phyloP scores from a whole-genome alignment of 306 rosid species.

The Rosa lucieae region DNA sequence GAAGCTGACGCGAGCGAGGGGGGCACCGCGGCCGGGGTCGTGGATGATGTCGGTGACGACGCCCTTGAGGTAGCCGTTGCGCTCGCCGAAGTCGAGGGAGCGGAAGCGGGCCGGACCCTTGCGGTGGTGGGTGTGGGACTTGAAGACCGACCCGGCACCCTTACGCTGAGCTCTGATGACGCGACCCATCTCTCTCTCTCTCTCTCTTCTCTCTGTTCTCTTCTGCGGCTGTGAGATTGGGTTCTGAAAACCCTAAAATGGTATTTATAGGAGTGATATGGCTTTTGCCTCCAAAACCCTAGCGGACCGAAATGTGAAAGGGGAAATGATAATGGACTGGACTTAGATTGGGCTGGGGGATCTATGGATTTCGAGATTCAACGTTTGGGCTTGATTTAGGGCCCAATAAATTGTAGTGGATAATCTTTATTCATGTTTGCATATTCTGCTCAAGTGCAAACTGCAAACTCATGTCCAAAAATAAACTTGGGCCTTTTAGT shows the following conservation, averaged over 20 bases:
- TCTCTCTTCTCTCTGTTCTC: neutral
- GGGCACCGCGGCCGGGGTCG: constrained; percentile 23
- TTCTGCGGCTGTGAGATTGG: neutral
- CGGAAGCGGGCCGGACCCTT: constrained; percentile 24
- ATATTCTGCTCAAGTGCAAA: too few species aligned
- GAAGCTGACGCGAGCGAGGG: constrained; percentile 23
- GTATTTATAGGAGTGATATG: neutral
- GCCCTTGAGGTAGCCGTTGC: constrained; percentile 29
- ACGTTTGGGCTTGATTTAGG: neutral
- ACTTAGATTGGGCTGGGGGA: too few species aligned
- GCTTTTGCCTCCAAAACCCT: neutral
- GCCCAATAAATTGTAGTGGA: neutral
- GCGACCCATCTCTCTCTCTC: constrained; percentile 9
- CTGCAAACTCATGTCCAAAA: too few species aligned
- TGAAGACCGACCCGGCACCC: constrained; percentile 27
- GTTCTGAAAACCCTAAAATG: neutral
- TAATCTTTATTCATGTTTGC: too few species aligned
- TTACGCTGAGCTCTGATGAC: constrained; percentile 28
- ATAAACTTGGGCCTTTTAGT: neutral
- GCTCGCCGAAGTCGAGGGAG: constrained; percentile 23
- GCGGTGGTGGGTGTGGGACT: constrained; percentile 30
- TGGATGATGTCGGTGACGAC: constrained; percentile 31
- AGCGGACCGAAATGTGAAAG: neutral
- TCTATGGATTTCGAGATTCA: neutral
- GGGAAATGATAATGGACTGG: neutral